These are phyloP conservation scores for Typha latifolia DNA, from an alignment of 176 grass and related monocot genomes.

Conservation along the genomic window DNA sequence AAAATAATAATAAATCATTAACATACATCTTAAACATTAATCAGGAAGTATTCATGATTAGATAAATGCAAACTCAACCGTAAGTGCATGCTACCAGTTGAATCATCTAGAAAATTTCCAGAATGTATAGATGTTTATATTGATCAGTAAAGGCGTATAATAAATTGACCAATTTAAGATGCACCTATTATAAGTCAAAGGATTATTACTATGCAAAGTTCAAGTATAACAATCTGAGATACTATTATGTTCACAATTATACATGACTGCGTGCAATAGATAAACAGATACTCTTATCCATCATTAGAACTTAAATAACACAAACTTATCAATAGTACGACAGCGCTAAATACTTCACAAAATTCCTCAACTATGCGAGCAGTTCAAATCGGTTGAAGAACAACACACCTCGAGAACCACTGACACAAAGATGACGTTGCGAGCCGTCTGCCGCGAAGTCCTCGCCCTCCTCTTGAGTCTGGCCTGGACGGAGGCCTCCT, in stretches of 20 bases:
- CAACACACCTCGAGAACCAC: conserved; percentile 54
- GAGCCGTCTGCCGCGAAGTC: conserved; percentile 41
- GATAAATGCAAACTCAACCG: background rate
- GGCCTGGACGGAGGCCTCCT: conserved; percentile 58
- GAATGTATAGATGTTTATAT: too few species aligned
- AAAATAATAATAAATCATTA: background rate
- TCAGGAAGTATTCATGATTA: background rate
- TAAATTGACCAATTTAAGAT: too few species aligned
- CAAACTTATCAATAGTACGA: background rate
- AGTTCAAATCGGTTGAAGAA: background rate
- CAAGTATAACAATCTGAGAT: too few species aligned
- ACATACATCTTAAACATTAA: background rate
- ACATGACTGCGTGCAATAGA: too few species aligned
- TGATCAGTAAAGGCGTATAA: too few species aligned
- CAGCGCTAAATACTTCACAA: background rate
- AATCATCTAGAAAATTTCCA: too few species aligned
- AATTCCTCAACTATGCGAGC: background rate
- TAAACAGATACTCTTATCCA: too few species aligned
- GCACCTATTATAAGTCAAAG: too few species aligned
- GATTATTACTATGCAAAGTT: too few species aligned
- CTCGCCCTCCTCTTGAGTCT: conserved; percentile 60
- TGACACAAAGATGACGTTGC: conserved; percentile 56
- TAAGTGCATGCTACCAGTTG: too few species aligned
- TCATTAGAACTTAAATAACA: too few species aligned
- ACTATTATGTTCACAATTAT: too few species aligned